Evolutionary conservation across 129 eudicot species (phyloP).

Genomic region (Arctium lappa): DNA sequence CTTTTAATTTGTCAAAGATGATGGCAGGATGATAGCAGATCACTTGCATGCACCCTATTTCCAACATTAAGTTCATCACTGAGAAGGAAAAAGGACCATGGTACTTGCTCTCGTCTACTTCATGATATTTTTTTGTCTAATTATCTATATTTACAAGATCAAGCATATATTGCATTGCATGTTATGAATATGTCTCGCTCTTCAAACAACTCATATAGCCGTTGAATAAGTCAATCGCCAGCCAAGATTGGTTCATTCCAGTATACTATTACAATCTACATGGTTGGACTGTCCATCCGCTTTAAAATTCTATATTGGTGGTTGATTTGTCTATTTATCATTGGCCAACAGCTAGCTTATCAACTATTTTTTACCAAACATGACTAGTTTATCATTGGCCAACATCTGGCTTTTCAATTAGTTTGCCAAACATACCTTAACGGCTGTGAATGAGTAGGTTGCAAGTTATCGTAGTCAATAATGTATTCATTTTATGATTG

Average conservation of each 20-base stretch:
- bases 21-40: slow-evolving; percentile 85
- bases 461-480: neutral
- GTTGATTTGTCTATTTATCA: neutral
- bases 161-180: neutral
- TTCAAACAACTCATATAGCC: neutral
- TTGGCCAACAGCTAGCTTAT: neutral
- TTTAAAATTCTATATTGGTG: neutral
- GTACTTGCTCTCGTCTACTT: slow-evolving; percentile 27
- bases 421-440: neutral
- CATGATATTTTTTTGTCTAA: neutral
- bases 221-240: neutral
- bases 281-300: neutral
- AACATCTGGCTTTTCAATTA: neutral
- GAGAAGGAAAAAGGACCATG: slow-evolving; percentile 90
- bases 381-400: neutral
- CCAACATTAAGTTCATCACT: slow-evolving; percentile 64
- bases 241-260: neutral
- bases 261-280: neutral
- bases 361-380: neutral
- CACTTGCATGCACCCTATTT: slow-evolving; percentile 67
- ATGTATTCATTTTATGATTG: neutral
- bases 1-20: slow-evolving; percentile 2
- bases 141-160: neutral
- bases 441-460: neutral
- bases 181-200: neutral